These are phyloP conservation scores for Halophytophthora batemanensis DNA, from an alignment of 352 stramenopile species.

Conservation along the genomic window DNA sequence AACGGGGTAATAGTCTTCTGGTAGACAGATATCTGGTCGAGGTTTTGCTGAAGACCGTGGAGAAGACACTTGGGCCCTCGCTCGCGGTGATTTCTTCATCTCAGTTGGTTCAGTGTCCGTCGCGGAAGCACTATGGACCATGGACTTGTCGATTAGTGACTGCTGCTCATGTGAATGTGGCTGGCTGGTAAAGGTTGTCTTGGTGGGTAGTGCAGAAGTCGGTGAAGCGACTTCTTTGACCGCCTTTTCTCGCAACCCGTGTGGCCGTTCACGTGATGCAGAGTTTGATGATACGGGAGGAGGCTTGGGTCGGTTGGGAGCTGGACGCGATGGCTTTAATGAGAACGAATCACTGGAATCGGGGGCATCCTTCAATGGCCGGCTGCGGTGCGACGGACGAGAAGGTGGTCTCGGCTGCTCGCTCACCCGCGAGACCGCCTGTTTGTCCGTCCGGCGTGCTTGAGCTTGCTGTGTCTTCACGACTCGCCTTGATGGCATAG, in stretches of 20 bases:
- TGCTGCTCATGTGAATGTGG: no score
- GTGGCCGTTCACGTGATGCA: not conserved
- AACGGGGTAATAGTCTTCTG: slow-evolving; percentile 30
- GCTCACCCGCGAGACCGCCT: not conserved
- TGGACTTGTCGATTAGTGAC: no score
- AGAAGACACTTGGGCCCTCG: slow-evolving; percentile 5
- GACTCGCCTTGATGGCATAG: not conserved
- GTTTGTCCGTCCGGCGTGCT: not conserved
- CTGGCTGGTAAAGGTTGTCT: not conserved
- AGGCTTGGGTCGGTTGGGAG: slow-evolving; percentile 3
- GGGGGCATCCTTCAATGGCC: not conserved
- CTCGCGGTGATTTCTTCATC: not conserved
- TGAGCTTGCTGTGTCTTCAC: not conserved
- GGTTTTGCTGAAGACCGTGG: slow-evolving; percentile 7
- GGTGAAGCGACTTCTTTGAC: slow-evolving; percentile 1
- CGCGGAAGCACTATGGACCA: not conserved
- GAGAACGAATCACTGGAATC: slow-evolving; percentile 2
- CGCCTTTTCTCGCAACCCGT: slow-evolving; percentile 1
- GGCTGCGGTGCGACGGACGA: slow-evolving; percentile 1
- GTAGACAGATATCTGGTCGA: slow-evolving; percentile 8
- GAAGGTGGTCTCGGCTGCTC: not conserved
- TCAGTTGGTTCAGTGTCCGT: not conserved
- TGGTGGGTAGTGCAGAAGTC: not conserved
- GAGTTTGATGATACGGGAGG: not conserved
- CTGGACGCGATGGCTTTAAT: slow-evolving; percentile 12